Evolutionary conservation across 257 asterid genomes (phyloP).

Genomic region (Phtheirospermum japonicum): DNA sequence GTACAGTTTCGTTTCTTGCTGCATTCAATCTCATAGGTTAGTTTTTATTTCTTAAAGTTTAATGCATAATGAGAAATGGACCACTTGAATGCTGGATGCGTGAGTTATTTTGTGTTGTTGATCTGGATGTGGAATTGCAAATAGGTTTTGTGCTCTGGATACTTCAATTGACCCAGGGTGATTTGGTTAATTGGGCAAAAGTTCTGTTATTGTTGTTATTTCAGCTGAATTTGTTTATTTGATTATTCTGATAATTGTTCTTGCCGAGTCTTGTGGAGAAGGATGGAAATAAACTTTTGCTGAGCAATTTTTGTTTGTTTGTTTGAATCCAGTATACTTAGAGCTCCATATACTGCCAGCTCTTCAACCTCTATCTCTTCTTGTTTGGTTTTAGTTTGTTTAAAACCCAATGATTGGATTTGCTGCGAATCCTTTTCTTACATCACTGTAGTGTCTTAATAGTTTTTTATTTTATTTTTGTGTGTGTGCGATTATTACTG

Average conservation of each 20-base stretch:
- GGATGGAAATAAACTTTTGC: too few relatives aligned
- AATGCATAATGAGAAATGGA: neutral
- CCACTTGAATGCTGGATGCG: conserved; percentile 19
- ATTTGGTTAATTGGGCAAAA: conserved; percentile 21
- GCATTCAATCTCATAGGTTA: conserved; percentile 27
- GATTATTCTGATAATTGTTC: neutral
- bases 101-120: conserved; percentile 17
- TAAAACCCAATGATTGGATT: too few relatives aligned
- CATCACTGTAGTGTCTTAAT: too few relatives aligned
- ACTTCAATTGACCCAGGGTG: conserved; percentile 20
- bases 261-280: neutral
- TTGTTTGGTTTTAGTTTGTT: too few relatives aligned
- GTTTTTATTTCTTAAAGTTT: too few relatives aligned
- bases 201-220: neutral
- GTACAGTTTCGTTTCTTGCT: neutral
- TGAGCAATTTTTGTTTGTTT: too few relatives aligned
- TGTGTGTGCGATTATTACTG: neutral
- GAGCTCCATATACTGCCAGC: too few relatives aligned
- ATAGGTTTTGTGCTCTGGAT: conserved; percentile 18
- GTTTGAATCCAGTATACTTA: too few relatives aligned
- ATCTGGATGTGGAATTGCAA: conserved; percentile 18
- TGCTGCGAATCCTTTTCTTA: neutral
- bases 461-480: too few relatives aligned
- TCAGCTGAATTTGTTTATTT: conserved; percentile 1
- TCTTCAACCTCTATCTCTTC: too few relatives aligned